A percentile compares a stretch with the other conserved stretches of the same genome.
These are phyloP conservation scores for Cladosporium sp. DNA, from an alignment of 2,329 filamentous ascomycete genomes.

Conservation along the genomic window DNA sequence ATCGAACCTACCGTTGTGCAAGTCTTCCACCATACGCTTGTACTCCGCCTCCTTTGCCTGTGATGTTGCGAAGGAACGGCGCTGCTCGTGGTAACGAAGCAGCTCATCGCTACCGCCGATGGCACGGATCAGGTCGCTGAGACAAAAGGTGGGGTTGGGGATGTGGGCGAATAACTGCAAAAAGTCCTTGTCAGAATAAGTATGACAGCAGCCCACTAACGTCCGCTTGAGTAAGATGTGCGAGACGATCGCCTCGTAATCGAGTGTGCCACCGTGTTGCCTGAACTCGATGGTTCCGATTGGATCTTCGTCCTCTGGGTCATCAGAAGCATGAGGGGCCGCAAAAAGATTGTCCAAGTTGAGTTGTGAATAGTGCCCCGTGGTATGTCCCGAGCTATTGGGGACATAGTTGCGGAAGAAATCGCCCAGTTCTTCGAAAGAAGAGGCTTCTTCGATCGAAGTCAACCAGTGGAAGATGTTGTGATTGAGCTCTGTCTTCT, in stretches of 20 bases:
- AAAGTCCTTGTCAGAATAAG: background rate
- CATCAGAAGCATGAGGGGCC: background rate
- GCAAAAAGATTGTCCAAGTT: constrained; percentile 30
- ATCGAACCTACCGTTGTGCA: background rate
- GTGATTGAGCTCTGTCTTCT: background rate
- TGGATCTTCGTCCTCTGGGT: background rate
- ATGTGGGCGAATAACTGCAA: constrained; percentile 6
- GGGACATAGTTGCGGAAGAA: constrained; percentile 9
- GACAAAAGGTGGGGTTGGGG: background rate
- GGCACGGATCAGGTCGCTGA: background rate
- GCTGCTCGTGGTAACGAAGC: background rate
- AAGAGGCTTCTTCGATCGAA: constrained; percentile 19
- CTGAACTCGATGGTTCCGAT: constrained; percentile 38
- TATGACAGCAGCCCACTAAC: constrained; percentile 19
- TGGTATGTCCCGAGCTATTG: too few species aligned
- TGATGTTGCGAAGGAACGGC: background rate
- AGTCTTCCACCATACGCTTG: background rate
- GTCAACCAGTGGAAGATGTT: constrained; percentile 27
- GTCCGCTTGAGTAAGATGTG: constrained; percentile 29
- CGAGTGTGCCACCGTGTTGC: constrained; percentile 35
- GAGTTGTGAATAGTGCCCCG: constrained; percentile 21
- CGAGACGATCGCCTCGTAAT: constrained; percentile 28
- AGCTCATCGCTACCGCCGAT: background rate
- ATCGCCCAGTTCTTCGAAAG: constrained; percentile 11
- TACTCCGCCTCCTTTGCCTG: background rate